Percentiles rank a stretch among this genome's conserved stretches.
These are phyloP conservation scores for Macrophomina pseudophaseolina DNA, from an alignment of 2,329 filamentous ascomycete genomes.

Conservation along the genomic window DNA sequence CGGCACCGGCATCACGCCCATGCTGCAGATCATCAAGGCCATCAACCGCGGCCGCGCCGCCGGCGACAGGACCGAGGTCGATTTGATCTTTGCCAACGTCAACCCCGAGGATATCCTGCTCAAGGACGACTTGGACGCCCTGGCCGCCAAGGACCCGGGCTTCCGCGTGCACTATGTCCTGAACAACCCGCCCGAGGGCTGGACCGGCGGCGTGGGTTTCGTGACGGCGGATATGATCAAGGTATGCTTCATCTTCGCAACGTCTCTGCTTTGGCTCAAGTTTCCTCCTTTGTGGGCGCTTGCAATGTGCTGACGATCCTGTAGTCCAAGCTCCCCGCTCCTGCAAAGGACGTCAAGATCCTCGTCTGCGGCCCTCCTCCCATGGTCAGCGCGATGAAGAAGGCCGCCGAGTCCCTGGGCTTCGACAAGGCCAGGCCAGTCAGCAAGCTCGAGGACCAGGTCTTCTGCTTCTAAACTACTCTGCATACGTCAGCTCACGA, in stretches of 20 bases:
- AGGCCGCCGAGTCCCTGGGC: slow-evolving; percentile 84
- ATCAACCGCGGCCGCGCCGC: slow-evolving; percentile 76
- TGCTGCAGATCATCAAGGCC: slow-evolving; percentile 94
- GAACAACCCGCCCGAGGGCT: slow-evolving; percentile 91
- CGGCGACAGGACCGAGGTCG: slow-evolving; percentile 82
- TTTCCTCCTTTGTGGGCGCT: too few species aligned
- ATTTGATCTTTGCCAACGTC: slow-evolving; percentile 97
- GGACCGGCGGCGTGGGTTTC: slow-evolving; percentile 92
- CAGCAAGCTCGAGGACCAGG: slow-evolving; percentile 97
- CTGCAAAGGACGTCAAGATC: slow-evolving; percentile 88
- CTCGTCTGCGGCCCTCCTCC: slow-evolving; percentile 94
- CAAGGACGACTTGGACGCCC: slow-evolving; percentile 84
- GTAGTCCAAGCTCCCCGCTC: slow-evolving; percentile 78
- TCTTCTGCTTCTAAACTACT: slow-evolving; percentile 82
- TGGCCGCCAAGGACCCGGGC: slow-evolving; percentile 75
- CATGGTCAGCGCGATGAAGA: slow-evolving; percentile 97
- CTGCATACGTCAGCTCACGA: not conserved
- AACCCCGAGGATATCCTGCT: slow-evolving; percentile 90
- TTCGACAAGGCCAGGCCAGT: slow-evolving; percentile 92
- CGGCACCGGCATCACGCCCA: slow-evolving; percentile 96
- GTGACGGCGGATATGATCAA: slow-evolving; percentile 96
- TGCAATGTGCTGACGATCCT: slow-evolving; percentile 31
- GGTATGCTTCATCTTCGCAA: slow-evolving; percentile 54
- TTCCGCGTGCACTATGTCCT: slow-evolving; percentile 94
- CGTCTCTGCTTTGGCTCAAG: too few species aligned